Evolutionary conservation across 2,329 filamentous ascomycete genomes (phyloP).

Genomic region (Fusarium kyushuense): DNA sequence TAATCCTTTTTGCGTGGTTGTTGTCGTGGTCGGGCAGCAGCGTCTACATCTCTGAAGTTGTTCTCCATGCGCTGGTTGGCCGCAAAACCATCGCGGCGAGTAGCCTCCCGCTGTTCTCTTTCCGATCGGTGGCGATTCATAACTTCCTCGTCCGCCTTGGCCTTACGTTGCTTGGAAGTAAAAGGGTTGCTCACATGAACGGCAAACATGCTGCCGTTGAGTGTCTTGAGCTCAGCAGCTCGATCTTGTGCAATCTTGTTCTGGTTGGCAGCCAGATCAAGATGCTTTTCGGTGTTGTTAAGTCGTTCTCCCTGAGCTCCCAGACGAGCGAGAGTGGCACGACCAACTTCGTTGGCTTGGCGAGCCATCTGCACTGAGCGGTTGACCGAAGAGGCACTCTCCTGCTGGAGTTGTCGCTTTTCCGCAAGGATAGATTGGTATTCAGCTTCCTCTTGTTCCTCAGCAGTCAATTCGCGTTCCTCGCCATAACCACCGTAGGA

Average conservation of each 20-base stretch:
- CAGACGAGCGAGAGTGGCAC: constrained; percentile 77
- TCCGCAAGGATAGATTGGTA: constrained; percentile 69
- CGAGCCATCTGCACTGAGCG: constrained; percentile 57
- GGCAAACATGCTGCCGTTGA: constrained; percentile 93
- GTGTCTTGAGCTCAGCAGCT: constrained; percentile 82
- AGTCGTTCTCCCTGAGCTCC: constrained; percentile 84
- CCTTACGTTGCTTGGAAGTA: constrained; percentile 74
- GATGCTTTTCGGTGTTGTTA: constrained; percentile 83
- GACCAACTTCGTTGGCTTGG: constrained; percentile 68
- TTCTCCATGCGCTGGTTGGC: constrained; percentile 67
- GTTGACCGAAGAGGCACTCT: constrained; percentile 65
- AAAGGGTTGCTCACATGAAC: constrained; percentile 83
- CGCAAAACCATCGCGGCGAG: constrained; percentile 64
- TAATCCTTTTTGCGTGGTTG: constrained; percentile 57
- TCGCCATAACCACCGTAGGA: constrained; percentile 70
- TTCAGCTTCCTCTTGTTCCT: constrained; percentile 80
- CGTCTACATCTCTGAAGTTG: constrained; percentile 59
- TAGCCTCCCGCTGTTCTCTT: constrained; percentile 73
- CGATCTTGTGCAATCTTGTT: constrained; percentile 83
- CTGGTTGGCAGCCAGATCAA: constrained; percentile 83
- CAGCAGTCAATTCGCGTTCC: constrained; percentile 82
- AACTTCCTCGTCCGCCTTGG: constrained; percentile 74
- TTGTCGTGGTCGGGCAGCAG: constrained; percentile 45
- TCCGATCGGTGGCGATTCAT: constrained; percentile 77
- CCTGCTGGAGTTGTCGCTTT: constrained; percentile 78